Evolutionary conservation across 2,329 filamentous ascomycete genomes (phyloP), one percentile per base, ranked within the genome.

Genomic region (Lithohypha guttulata): DNA sequence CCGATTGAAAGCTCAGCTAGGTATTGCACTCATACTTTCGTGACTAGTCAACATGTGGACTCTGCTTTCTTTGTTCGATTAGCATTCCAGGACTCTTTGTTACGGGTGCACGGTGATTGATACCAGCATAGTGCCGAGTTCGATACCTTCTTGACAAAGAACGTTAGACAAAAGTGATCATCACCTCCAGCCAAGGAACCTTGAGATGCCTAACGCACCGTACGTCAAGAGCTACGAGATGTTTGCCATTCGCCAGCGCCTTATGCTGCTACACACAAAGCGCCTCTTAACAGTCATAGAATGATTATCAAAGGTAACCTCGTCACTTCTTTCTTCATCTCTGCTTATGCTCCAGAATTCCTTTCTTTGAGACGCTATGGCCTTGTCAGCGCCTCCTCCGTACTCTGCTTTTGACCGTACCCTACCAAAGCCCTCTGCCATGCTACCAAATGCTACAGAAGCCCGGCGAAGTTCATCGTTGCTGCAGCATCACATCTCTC

Each of bases 331-430:
- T 40, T 40, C 37, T 27, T 40, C 37, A 27, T 5, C 34, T 26
- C 26, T 39, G 34, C 32, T 41, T 34, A 44, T 26, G 38, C 45
- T 44, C 45, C 43, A 52, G 40, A 44, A 47, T 48, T 49, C 47
- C 51, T 52, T 51, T 49, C 45, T 45, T 44, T 17, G 28, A 25
- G 39, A 39, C 45, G 44, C 46, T 51, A 53, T 52, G 51, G 50
- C 48, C 46, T 39, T 47, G 41, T 44, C 47, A 42, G 42, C 42
- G 44, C 41, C 45, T 40, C 28, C 28, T 30, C 39, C 34, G 21
- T 47, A 48, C 44, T 66, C 66, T 61, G 65, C 63, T 60, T 66
- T 61, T 56, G 62, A 67, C 53, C 62, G 64, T 51, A 58, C 59
- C 49, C 52, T 68, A 40, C 59, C 57, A 44, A 54, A 64, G 59